Conservation (phyloP, 805 yeast genomes). For the Candida jianshihensis region DNA sequence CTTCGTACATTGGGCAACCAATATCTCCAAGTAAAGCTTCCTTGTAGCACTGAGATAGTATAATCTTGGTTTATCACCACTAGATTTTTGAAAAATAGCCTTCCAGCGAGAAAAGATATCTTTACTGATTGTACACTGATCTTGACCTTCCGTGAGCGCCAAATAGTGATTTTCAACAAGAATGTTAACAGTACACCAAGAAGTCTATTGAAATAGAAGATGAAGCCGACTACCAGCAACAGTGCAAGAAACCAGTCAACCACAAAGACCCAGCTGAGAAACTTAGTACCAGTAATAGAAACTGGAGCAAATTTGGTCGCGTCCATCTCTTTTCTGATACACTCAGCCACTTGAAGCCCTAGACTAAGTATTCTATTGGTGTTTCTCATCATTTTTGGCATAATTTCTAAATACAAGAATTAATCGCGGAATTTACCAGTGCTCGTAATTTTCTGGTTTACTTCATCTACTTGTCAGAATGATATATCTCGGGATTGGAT, state of each 20-base stretch:
- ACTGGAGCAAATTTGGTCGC: constrained; percentile 21
- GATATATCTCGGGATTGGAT: too few species aligned
- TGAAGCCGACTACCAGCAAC: constrained; percentile 50
- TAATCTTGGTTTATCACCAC: constrained; percentile 68
- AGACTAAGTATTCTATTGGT: too few species aligned
- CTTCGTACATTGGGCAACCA: constrained; percentile 54
- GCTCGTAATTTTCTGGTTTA: too few species aligned
- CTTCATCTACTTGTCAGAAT: too few species aligned
- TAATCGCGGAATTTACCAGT: too few species aligned
- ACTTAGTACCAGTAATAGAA: constrained; percentile 22
- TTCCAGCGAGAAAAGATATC: constrained; percentile 75
- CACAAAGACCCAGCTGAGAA: constrained; percentile 67
- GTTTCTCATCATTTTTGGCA: too few species aligned
- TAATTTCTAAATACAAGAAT: too few species aligned
- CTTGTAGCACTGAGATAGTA: constrained; percentile 62
- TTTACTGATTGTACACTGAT: constrained; percentile 68
- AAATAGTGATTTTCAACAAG: constrained; percentile 44
- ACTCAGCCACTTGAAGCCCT: too few species aligned
- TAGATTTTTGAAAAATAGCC: constrained; percentile 70
- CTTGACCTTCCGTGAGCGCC: constrained; percentile 55
- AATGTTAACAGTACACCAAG: constrained; percentile 54
- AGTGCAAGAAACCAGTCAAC: constrained; percentile 75
- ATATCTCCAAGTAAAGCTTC: constrained; percentile 83
- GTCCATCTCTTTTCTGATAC: too few species aligned
- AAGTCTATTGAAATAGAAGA: constrained; percentile 73